Evolutionary conservation across 179 eudicot genomes (phyloP).

Genomic region (Drosera spatulata): DNA sequence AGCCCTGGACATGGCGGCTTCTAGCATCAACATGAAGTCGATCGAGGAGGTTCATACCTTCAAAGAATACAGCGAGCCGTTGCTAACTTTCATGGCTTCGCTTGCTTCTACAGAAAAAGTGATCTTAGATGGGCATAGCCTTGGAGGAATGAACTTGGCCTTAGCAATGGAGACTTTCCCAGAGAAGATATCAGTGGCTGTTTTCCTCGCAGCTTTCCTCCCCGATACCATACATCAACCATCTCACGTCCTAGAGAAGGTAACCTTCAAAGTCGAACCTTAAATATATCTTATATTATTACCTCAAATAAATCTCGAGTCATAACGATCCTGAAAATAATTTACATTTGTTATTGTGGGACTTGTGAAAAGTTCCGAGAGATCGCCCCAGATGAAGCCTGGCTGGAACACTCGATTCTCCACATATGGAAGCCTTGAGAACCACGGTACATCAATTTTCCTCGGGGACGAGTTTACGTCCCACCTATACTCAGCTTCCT

Average conservation of each 20-base stretch:
- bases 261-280: conserved; percentile 1
- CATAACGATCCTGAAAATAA: too few relatives aligned
- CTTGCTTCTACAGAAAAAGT: conserved; percentile 15
- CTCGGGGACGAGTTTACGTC: conserved; percentile 15
- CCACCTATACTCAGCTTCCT: conserved; percentile 14
- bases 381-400: conserved; percentile 11
- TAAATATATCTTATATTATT: too few relatives aligned
- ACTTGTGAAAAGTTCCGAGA: not conserved
- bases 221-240: conserved; percentile 30
- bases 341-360: too few relatives aligned
- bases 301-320: too few relatives aligned
- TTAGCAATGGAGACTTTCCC: conserved; percentile 25
- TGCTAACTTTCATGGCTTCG: conserved; percentile 22
- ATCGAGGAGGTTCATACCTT: conserved; percentile 17
- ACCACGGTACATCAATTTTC: conserved; percentile 11
- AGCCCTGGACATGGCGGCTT: conserved; percentile 29
- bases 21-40: conserved; percentile 12
- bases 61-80: conserved; percentile 17
- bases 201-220: conserved; percentile 23
- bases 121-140: conserved; percentile 30
- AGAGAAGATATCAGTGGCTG: conserved; percentile 12
- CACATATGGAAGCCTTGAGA: conserved; percentile 15
- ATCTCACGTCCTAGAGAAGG: conserved; percentile 39
- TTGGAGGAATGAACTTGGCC: conserved; percentile 27
- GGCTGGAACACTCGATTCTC: conserved; percentile 22